Evolutionary conservation across 805 yeast genomes (phyloP), one percentile per base, ranked within the genome.

Genomic region (Lipomyces yamanashiensis): DNA sequence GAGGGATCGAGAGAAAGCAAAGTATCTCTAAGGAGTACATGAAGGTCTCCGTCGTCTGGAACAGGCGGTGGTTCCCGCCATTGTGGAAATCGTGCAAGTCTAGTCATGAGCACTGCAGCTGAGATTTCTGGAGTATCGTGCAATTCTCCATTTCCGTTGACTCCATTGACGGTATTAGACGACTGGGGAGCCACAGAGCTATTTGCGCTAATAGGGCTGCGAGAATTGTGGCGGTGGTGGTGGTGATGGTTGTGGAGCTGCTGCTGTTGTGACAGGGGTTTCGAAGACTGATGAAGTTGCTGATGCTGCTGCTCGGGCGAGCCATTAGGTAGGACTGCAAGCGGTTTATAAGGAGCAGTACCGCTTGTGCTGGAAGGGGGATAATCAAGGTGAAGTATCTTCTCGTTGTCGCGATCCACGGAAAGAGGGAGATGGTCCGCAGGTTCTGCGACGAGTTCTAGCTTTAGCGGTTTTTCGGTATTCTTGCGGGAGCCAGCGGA

Each of bases 1-100:
- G 70, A 59, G 36, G 68, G 67, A 15, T 64, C 62, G 21, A 60
- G 65, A 21, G 65, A 40, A 12, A 66, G 64, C 36, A 67, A 39
- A 7, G 67, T 39, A 13, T 69, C 63, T 13, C 67, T 55, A 9
- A 68, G 53, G 9, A 66, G 59, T 1, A 41, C 59, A 7, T 43
- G 51, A 15, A 63, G 64, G n/a, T 67, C 60, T 7, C 60, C 59
- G 36, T 52, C 59, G 36, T 28, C 39, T 10, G 54, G 39, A 13
- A 34, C 47, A 10, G 60, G 60, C 55, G 56, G 56, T 2, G 55
- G 58, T 21, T 55, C 53, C n/a, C 43, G 50, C 49, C 54, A 33
- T 15, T 41, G 51, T n/a, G 59, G 59, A 4, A 53, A 40, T 6
- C 53, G 51, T 21, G 54, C 64, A 23, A 63, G 67, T 15, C 67